These are phyloP conservation scores for Coleophoma crateriformis DNA, from an alignment of 2,329 filamentous ascomycete species.

Conservation along the genomic window DNA sequence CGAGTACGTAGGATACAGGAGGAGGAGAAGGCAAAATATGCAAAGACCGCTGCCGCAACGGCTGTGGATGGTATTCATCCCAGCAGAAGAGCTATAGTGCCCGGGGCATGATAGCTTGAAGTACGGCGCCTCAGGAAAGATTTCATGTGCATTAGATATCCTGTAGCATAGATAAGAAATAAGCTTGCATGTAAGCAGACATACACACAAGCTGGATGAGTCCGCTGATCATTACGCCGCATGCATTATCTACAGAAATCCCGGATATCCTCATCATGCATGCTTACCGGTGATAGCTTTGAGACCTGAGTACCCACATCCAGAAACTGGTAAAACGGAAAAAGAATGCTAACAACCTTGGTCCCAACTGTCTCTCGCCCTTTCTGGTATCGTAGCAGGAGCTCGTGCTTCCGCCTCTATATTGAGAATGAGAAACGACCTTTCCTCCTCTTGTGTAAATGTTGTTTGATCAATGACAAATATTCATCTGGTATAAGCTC, in stretches of 20 bases:
- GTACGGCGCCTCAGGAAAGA: background rate
- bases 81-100: slow-evolving; percentile 19
- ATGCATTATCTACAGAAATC: slow-evolving; percentile 20
- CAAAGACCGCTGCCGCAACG: slow-evolving; percentile 9
- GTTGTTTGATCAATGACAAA: slow-evolving; percentile 4
- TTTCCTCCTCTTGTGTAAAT: slow-evolving; percentile 4
- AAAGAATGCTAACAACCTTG: slow-evolving; percentile 2
- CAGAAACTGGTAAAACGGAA: slow-evolving; percentile 4
- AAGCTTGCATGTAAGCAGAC: background rate
- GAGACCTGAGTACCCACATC: background rate
- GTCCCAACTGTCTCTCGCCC: background rate
- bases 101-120: slow-evolving; percentile 4
- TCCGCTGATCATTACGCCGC: slow-evolving; percentile 8
- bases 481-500: slow-evolving; percentile 6
- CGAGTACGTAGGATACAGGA: slow-evolving; percentile 19
- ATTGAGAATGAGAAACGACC: slow-evolving; percentile 8
- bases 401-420: slow-evolving; percentile 14
- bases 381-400: slow-evolving; percentile 1
- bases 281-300: slow-evolving; percentile 2
- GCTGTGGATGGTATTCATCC: slow-evolving; percentile 22
- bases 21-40: slow-evolving; percentile 18
- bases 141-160: background rate
- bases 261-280: slow-evolving; percentile 12
- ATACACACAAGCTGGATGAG: background rate
- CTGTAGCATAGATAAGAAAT: background rate